These are phyloP conservation scores for Asterionellopsis glacialis DNA, from an alignment of 108 stramenopile species.

Conservation along the genomic window DNA sequence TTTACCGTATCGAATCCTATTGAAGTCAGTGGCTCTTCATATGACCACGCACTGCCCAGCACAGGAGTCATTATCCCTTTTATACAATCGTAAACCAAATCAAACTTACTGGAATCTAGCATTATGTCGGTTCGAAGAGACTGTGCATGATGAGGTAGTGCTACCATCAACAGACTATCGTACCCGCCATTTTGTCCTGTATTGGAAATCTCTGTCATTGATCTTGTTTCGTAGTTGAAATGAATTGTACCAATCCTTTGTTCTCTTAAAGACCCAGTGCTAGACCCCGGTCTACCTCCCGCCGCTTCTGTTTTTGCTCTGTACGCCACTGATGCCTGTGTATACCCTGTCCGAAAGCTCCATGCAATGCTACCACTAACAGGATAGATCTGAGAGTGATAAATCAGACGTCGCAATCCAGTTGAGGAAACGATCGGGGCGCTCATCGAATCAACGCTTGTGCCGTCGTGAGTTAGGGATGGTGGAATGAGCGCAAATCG, in stretches of 20 bases:
- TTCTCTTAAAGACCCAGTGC: neutral
- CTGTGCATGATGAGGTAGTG: slow-evolving; percentile 79
- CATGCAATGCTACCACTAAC: slow-evolving; percentile 54
- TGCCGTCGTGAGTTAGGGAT: slow-evolving; percentile 6
- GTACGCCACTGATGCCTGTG: slow-evolving; percentile 6
- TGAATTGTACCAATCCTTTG: slow-evolving; percentile 44
- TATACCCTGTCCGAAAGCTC: slow-evolving; percentile 31
- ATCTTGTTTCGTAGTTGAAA: slow-evolving; percentile 52
- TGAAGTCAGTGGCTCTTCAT: slow-evolving; percentile 51
- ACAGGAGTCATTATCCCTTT: slow-evolving; percentile 76
- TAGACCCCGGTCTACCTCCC: neutral
- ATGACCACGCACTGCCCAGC: slow-evolving; percentile 64
- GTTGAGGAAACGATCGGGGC: slow-evolving; percentile 39
- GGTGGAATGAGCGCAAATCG: slow-evolving; percentile 70
- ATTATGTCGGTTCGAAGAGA: slow-evolving; percentile 36
- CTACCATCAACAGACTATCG: slow-evolving; percentile 63
- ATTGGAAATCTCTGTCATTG: slow-evolving; percentile 30
- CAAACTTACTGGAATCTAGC: slow-evolving; percentile 43
- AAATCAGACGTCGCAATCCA: slow-evolving; percentile 69
- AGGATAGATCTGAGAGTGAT: slow-evolving; percentile 77
- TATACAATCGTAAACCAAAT: slow-evolving; percentile 64
- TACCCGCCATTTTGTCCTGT: slow-evolving; percentile 5
- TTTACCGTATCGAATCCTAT: slow-evolving; percentile 10
- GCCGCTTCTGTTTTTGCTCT: neutral
- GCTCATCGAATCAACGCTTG: slow-evolving; percentile 6